phyloP scores from a whole-genome alignment of 1,284 basidiomycete genomes.

The Cutaneotrichosporon mucoides region DNA sequence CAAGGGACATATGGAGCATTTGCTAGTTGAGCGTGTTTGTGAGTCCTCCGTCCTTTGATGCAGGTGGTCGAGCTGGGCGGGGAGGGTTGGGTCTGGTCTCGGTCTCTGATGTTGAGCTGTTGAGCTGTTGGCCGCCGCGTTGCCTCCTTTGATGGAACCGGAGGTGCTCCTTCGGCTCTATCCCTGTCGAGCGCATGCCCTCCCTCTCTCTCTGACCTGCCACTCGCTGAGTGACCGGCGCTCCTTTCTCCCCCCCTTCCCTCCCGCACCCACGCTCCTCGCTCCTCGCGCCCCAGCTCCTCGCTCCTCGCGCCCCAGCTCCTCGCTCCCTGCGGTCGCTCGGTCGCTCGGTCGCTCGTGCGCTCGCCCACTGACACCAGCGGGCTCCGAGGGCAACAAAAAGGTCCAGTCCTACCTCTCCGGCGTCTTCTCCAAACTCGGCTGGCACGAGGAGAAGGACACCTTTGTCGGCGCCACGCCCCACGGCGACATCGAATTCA shows the following conservation, averaged over 20 bases:
- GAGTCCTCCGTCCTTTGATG: conserved; percentile 38
- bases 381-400: conserved; percentile 54
- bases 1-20: conserved; percentile 63
- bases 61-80: no score
- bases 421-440: conserved; percentile 61
- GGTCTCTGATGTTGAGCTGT: no score
- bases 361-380: conserved; percentile 20
- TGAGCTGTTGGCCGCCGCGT: no score
- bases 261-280: no score
- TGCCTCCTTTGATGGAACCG: no score
- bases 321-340: background rate
- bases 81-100: no score
- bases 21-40: conserved; percentile 78
- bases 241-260: background rate
- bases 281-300: no score
- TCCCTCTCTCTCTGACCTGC: background rate
- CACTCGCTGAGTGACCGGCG: background rate
- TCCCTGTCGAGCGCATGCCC: no score
- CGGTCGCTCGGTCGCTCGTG: no score
- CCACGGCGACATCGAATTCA: conserved; percentile 72
- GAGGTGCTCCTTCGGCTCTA: no score
- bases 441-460: conserved; percentile 75
- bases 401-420: conserved; percentile 72
- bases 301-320: background rate
- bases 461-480: conserved; percentile 75